Base-by-base conservation (phyloP, 116 monocot species). In the Zostera marina region DNA sequence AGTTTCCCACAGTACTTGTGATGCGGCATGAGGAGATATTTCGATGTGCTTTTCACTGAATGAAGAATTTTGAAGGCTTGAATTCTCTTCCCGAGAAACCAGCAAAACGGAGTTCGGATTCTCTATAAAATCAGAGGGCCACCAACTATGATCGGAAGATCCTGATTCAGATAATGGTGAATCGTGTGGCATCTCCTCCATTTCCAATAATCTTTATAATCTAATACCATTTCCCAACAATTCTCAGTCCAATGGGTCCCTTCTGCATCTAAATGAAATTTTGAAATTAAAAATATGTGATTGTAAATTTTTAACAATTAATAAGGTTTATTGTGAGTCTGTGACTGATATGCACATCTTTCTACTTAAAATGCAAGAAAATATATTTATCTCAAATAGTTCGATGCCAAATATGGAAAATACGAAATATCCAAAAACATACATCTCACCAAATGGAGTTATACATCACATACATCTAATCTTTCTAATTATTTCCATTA, bases 1-100 rank as follows among this genome's bases (percentile, higher is more conserved):
- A 60, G 90, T 81, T 8, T 76, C 76, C 98, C 98, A 98, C 47
- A 98, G 73, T 56, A 71, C 53, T 43, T 98, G 90, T n/a, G 98
- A 98, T 66, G 98, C 85, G 59, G 57, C 44, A 53, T 66, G 72
- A 58, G 82, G 63, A 51, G 76, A 76, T 44, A 62, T 17, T 65
- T 71, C 75, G 71, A 59, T 54, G 66, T 69, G 71, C 11, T 43
- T 61, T 8, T 43, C 53, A 53, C 51, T 58, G 51, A 23, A 42
- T 21, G 65, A 10, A 61, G 73, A 47, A 17, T 40, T 58, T 21
- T 22, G 51, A 11, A n/a, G 19, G 61, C 25, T 63, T 46, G 43
- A 53, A 44, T 38, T 26, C 17, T 65, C 46, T 69, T 72, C 76
- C 56, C 52, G 52, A 19, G 76, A 54, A 60, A 9, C 57, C 63